Evolutionary conservation across 2,329 filamentous ascomycete species (phyloP).

Genomic region (Aphanoascus verrucosus): DNA sequence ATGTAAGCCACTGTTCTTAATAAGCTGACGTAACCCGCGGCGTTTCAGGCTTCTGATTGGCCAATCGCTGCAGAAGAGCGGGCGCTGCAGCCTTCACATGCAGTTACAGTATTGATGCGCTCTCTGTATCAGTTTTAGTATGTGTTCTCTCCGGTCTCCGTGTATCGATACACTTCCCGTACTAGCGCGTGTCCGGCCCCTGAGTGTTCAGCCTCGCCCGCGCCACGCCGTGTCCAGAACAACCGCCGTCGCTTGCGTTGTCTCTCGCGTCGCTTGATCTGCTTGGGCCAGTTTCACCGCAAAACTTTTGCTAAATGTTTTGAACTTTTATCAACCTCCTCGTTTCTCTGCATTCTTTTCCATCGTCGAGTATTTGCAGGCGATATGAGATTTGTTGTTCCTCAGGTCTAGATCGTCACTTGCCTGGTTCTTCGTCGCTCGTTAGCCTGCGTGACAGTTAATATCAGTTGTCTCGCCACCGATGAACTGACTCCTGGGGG

Average conservation of each 20-base stretch:
- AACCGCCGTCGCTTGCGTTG: neutral
- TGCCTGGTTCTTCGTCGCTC: conserved; percentile 3
- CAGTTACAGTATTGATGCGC: neutral
- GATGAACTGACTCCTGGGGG: neutral
- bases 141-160: neutral
- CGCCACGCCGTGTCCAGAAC: too few relatives aligned
- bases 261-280: neutral
- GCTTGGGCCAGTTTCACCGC: neutral
- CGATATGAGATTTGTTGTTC: neutral
- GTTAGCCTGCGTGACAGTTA: neutral
- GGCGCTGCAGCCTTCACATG: too few relatives aligned
- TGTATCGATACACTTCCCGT: neutral
- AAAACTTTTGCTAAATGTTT: neutral
- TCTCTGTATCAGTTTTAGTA: neutral
- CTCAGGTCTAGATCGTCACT: neutral
- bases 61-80: neutral
- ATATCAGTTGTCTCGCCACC: neutral
- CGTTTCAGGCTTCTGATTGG: neutral
- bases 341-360: neutral
- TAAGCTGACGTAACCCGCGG: neutral
- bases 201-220: neutral
- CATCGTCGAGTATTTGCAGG: neutral
- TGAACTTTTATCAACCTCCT: neutral
- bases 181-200: neutral
- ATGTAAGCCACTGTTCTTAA: neutral